Conservation (phyloP, 352 stramenopile species). For the Phytophthora sp. region DNA sequence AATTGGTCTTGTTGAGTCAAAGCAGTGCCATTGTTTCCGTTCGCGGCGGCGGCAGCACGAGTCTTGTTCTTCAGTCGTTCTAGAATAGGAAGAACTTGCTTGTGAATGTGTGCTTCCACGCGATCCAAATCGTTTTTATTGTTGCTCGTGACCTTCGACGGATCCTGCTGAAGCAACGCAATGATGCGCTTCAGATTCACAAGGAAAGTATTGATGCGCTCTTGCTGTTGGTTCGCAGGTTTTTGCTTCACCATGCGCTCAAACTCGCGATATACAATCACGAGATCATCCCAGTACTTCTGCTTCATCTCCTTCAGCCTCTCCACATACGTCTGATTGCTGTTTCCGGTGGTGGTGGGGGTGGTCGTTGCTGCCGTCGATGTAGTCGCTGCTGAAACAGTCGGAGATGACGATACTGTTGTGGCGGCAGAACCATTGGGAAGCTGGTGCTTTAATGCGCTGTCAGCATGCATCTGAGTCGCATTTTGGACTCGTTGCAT, state of each 20-base stretch:
- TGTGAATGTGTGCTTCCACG: slow-evolving; percentile 84
- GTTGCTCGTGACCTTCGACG: slow-evolving; percentile 73
- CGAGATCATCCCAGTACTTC: slow-evolving; percentile 86
- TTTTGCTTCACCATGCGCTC: slow-evolving; percentile 88
- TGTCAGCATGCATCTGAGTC: slow-evolving; percentile 50
- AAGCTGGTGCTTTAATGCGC: slow-evolving; percentile 38
- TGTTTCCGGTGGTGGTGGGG: slow-evolving; percentile 16
- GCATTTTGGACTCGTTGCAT: slow-evolving; percentile 70
- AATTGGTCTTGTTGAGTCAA: slow-evolving; percentile 53
- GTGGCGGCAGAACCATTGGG: slow-evolving; percentile 21
- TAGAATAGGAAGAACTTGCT: slow-evolving; percentile 82
- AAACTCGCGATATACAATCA: slow-evolving; percentile 87
- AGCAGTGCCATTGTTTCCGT: slow-evolving; percentile 20
- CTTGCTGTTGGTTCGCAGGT: slow-evolving; percentile 74
- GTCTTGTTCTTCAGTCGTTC: slow-evolving; percentile 80
- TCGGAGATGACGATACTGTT: slow-evolving; percentile 7
- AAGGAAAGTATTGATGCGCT: slow-evolving; percentile 84
- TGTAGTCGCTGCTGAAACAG: slow-evolving; percentile 14
- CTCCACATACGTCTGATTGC: slow-evolving; percentile 67
- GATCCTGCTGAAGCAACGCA: slow-evolving; percentile 79
- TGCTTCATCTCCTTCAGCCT: slow-evolving; percentile 74
- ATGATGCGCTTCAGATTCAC: slow-evolving; percentile 86
- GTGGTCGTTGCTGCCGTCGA: slow-evolving; percentile 13
- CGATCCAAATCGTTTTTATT: slow-evolving; percentile 84
- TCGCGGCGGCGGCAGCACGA: slow-evolving; percentile 26